Evolutionary conservation across 345 rosid species (phyloP).

Genomic region (Carallia brachiata): DNA sequence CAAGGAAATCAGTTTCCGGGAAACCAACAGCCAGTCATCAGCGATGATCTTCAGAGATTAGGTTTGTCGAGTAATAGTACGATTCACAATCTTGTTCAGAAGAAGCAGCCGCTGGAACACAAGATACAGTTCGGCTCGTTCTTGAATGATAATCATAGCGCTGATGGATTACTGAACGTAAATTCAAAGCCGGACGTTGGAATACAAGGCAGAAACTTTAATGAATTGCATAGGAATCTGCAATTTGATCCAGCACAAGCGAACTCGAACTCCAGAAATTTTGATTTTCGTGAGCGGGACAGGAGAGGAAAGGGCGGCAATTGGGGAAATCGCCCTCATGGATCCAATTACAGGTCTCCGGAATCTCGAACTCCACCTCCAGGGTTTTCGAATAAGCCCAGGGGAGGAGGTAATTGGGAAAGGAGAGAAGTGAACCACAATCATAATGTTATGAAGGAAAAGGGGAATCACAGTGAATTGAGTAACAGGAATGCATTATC

Average conservation of each 20-base stretch:
- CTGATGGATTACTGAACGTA: slow-evolving; percentile 32
- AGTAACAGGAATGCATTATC: slow-evolving; percentile 25
- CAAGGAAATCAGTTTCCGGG: slow-evolving; percentile 20
- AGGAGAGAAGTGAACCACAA: slow-evolving; percentile 31
- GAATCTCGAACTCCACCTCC: slow-evolving; percentile 30
- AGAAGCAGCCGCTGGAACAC: slow-evolving; percentile 32
- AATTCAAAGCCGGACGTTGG: slow-evolving; percentile 31
- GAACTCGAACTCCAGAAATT: slow-evolving; percentile 30
- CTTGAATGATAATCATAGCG: slow-evolving; percentile 39
- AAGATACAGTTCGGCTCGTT: slow-evolving; percentile 63
- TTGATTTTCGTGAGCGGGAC: slow-evolving; percentile 31
- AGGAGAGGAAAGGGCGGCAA: slow-evolving; percentile 25
- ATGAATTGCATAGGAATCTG: slow-evolving; percentile 34
- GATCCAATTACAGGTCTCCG: slow-evolving; percentile 32
- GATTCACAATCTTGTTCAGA: slow-evolving; percentile 37
- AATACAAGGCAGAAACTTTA: slow-evolving; percentile 18
- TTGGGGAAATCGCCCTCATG: slow-evolving; percentile 40
- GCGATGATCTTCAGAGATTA: slow-evolving; percentile 49
- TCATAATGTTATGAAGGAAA: slow-evolving; percentile 29
- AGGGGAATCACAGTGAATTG: slow-evolving; percentile 27
- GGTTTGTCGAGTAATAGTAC: slow-evolving; percentile 43
- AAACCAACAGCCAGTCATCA: slow-evolving; percentile 30
- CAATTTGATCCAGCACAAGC: slow-evolving; percentile 26
- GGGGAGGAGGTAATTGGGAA: slow-evolving; percentile 33
- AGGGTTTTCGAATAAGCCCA: slow-evolving; percentile 42